Evolutionary conservation across 1,284 basidiomycete genomes (phyloP).

Genomic region (Amylostereum chailletii): DNA sequence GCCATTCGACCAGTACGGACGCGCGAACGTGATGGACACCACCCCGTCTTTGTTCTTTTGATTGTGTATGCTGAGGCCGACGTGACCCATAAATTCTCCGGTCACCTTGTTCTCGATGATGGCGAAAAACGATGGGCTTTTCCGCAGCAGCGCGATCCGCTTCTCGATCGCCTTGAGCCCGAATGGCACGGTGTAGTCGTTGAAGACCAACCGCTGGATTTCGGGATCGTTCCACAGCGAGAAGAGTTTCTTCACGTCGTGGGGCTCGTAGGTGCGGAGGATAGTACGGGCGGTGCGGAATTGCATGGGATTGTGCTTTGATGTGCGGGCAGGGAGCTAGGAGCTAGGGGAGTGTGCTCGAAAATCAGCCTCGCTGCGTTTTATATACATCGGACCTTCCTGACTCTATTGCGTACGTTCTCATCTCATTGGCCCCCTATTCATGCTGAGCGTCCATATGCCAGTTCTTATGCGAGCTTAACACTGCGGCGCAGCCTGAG

Average conservation of each 20-base stretch:
- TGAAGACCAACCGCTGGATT: constrained; percentile 22
- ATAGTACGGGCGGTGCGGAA: constrained; percentile 22
- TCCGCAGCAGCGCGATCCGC: constrained; percentile 15
- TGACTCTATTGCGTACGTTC: not conserved
- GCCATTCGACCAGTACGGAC: constrained; percentile 8
- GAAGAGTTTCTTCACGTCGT: constrained; percentile 25
- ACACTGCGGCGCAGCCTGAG: no score
- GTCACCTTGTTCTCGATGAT: constrained; percentile 25
- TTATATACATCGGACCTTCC: not conserved
- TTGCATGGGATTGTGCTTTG: constrained; percentile 8
- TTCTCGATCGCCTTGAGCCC: constrained; percentile 20
- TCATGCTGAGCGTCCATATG: no score
- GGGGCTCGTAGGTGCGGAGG: constrained; percentile 21
- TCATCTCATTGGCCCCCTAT: no score
- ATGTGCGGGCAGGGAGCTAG: no score
- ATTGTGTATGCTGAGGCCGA: constrained; percentile 19
- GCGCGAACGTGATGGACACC: constrained; percentile 6
- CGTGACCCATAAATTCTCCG: constrained; percentile 27
- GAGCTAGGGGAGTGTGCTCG: not conserved
- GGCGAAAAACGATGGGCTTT: constrained; percentile 20
- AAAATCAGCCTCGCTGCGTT: not conserved
- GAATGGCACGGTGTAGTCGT: constrained; percentile 18
- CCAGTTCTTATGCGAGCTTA: no score
- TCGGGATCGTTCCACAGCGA: constrained; percentile 25
- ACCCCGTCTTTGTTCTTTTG: constrained; percentile 8